Evolutionary conservation across 805 yeast species (phyloP), one percentile per base, ranked within the genome.

Genomic region (Starmerella apis): DNA sequence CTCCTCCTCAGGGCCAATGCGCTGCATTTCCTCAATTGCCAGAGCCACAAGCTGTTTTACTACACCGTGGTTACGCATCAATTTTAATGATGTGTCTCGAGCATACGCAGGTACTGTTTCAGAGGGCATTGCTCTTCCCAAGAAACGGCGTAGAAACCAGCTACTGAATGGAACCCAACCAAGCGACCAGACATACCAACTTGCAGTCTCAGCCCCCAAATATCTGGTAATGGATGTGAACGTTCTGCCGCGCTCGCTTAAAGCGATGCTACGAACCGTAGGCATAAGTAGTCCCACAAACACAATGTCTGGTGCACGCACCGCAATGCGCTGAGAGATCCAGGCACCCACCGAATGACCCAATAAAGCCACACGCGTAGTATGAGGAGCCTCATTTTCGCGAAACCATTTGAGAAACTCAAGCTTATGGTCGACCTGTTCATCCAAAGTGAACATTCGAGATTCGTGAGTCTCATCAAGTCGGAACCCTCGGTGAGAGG

Each of bases 291-390:
- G 66, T 0, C 86, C 86, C 19, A 75, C 69, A 49, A 77, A 71
- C 46, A 61, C 64, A 25, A 66, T 56, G 18, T 59, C 53, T 2
- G 56, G 57, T n/a, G 48, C 42, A 4, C 56, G 49, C 22, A 64
- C 59, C 1, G 76, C 68, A 2, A 78, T 68, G 41, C 82, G 63
- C 61, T 83, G 87, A 2, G 70, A 62, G 39, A 83, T 67, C 69
- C 75, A 83, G 5, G 79, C 71, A 1, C 94, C 94, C 13, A 83
- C 76, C 0, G 90, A 82, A 61, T 83, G 94, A 19, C 86, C 81
- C 56, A 80, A 63, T 20, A 81, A 66, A 46, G 68, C 65, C 7
- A 81, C 61, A 11, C 71, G 68, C 32, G 72, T 59, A 1, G 49
- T 48, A 6, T n/a, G 24, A 6, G 33, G 31, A 3, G 52, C 36